A percentile compares a stretch with the other conserved stretches of the same genome.
Evolutionary conservation across 1,284 basidiomycete genomes (phyloP).

Genomic region (Leccinum angustisporum): DNA sequence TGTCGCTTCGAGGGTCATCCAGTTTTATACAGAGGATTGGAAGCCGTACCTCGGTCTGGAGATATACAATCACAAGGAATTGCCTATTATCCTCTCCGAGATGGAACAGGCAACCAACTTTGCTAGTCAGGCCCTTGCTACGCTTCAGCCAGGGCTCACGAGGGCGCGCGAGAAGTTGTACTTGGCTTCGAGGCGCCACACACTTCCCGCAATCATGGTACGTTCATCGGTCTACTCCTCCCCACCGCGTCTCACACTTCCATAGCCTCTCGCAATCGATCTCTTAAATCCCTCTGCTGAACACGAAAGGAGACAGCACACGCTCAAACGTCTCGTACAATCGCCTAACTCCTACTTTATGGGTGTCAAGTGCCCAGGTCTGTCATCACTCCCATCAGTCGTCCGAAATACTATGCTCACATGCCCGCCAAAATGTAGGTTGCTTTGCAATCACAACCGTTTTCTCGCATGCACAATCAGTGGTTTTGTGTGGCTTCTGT

Average conservation of each 20-base stretch:
- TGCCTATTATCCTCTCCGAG: too few relatives aligned
- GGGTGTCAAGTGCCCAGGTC: conserved; percentile 99
- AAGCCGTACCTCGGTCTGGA: too few relatives aligned
- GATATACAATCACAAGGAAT: too few relatives aligned
- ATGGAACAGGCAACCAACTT: too few relatives aligned
- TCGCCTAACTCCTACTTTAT: conserved; percentile 99
- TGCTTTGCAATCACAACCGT: conserved; percentile 95
- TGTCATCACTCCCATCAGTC: conserved; percentile 28
- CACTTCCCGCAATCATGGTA: conserved; percentile 20
- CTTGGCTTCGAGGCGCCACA: not conserved
- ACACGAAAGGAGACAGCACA: conserved; percentile 89
- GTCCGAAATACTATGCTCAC: not conserved
- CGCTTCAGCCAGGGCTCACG: too few relatives aligned
- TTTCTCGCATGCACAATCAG: conserved; percentile 94
- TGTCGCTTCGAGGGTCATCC: too few relatives aligned
- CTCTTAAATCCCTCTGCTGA: conserved; percentile 95
- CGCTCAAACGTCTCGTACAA: conserved; percentile 99
- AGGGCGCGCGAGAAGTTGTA: too few relatives aligned
- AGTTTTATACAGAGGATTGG: too few relatives aligned
- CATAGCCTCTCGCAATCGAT: conserved; percentile 95
- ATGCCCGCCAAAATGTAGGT: conserved; percentile 44
- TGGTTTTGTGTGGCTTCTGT: conserved; percentile 92
- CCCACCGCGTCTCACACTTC: conserved; percentile 10
- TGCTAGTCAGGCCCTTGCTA: too few relatives aligned
- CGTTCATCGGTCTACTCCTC: not conserved